Percentiles rank a stretch among this genome's conserved stretches.
These are phyloP conservation scores for Neotropicomus parvogracilis DNA, from an alignment of 1,284 basidiomycete genomes.

Conservation along the genomic window DNA sequence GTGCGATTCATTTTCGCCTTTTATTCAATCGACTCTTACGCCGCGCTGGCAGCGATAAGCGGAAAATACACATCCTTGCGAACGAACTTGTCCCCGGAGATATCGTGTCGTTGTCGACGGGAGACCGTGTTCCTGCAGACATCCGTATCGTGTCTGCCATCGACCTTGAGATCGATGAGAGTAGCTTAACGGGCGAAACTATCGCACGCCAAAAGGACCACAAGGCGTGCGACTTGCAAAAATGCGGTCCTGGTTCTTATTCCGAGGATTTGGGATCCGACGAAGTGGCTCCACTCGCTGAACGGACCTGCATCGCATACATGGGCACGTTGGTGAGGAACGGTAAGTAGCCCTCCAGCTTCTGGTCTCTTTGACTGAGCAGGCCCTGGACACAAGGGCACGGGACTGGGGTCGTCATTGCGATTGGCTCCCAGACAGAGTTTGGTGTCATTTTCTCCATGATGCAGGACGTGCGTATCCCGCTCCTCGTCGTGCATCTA, in stretches of 20 bases:
- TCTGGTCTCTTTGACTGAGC: slow-evolving; percentile 6
- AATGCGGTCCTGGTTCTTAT: slow-evolving; percentile 12
- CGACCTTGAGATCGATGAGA: slow-evolving; percentile 93
- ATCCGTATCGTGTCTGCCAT: slow-evolving; percentile 77
- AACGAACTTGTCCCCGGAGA: slow-evolving; percentile 96
- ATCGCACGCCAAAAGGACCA: slow-evolving; percentile 71
- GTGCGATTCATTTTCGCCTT: slow-evolving; percentile 36
- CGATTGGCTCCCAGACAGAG: slow-evolving; percentile 86
- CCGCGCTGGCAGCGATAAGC: slow-evolving; percentile 54
- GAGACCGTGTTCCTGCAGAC: slow-evolving; percentile 95
- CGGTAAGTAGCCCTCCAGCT: slow-evolving; percentile 45
- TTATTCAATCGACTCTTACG: slow-evolving; percentile 2
- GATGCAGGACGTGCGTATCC: slow-evolving; percentile 85
- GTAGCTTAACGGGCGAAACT: slow-evolving; percentile 92
- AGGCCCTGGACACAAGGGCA: slow-evolving; percentile 48
- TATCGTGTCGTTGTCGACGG: slow-evolving; percentile 83
- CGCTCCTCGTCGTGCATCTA: background rate
- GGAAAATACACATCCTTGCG: slow-evolving; percentile 77
- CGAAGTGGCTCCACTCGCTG: slow-evolving; percentile 73
- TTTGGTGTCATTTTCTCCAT: slow-evolving; percentile 96
- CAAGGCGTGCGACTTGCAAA: slow-evolving; percentile 43
- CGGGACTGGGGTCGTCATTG: slow-evolving; percentile 86
- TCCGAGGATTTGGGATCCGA: slow-evolving; percentile 21
- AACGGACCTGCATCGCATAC: slow-evolving; percentile 87
- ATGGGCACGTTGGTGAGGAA: slow-evolving; percentile 97